Base-by-base conservation (phyloP, 306 rosid genomes). In the Rosa multiflora region DNA sequence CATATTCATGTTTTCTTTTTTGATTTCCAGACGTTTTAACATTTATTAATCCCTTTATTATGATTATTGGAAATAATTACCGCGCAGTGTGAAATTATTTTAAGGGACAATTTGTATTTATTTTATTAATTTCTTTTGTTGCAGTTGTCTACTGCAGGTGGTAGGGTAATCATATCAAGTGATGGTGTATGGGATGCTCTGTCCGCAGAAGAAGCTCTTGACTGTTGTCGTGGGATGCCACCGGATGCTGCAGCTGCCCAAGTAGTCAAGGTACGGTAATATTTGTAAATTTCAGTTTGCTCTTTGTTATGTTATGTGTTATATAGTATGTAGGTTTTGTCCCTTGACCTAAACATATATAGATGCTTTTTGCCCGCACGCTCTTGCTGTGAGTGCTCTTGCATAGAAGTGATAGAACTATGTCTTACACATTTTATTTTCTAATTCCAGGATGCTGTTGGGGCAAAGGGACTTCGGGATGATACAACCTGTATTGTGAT, bases 151-250 rank as follows among this genome's bases (percentile, higher is more conserved):
- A 82, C 96, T 1, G 85, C 91, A 63, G 99, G 99, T 70, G 99
- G 99, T 82, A 90, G 99, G 87, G 90, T 96, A 62, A 92, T 93
- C 76, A 85, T 96, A 74, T 93, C 98, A 70, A 96, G 99, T 67
- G 99, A 96, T 74, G 99, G 99, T 78, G 99, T 96, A 66, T 96
- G 99, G 99, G 99, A 96, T 87, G 84, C 96, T 77, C 77, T 96
- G 83, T 70, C 90, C 49, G 98, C 96, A 5, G 98, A 91, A 90
- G 82, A 67, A 29, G 92, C 98, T 80, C 82, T 88, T 85, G 97
- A 93, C 74, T 87, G 94, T 87, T 91, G 98, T 80, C 98, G 94
- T 47, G 96, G 96, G 86, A 88, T 91, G 97, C 72, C 89, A 59
- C 84, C 91, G 4, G 99, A 96, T 29, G 81, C 90, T 76, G 87